A percentile compares a stretch with the other conserved stretches of the same genome.
Conservation (phyloP, 768 basidiomycete species). For the Hericium erinaceus region DNA sequence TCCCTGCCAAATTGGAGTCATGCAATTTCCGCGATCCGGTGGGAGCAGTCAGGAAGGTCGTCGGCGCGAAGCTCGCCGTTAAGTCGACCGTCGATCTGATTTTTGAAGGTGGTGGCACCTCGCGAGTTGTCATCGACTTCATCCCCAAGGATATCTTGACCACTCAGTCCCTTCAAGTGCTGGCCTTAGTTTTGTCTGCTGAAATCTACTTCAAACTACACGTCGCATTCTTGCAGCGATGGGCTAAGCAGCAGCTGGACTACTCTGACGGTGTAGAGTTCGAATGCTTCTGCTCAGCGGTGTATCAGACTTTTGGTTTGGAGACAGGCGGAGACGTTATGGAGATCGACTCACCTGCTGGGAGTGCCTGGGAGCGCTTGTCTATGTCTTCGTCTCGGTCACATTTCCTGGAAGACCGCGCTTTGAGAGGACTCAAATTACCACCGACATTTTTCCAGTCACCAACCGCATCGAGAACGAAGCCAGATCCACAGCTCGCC, state of each 20-base stretch:
- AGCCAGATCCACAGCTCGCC: slow-evolving; percentile 39
- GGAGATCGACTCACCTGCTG: not conserved
- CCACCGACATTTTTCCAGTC: slow-evolving; percentile 16
- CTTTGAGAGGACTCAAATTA: slow-evolving; percentile 34
- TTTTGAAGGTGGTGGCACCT: slow-evolving; percentile 40
- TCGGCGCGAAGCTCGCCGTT: slow-evolving; percentile 37
- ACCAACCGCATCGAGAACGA: slow-evolving; percentile 1
- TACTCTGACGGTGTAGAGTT: slow-evolving; percentile 43
- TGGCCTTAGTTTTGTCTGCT: slow-evolving; percentile 52
- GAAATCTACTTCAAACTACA: slow-evolving; percentile 51
- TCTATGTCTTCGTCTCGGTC: slow-evolving; percentile 32
- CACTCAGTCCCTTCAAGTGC: slow-evolving; percentile 45
- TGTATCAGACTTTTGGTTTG: slow-evolving; percentile 39
- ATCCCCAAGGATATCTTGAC: slow-evolving; percentile 48
- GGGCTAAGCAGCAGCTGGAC: slow-evolving; percentile 40
- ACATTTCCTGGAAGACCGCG: slow-evolving; percentile 53
- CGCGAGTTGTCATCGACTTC: slow-evolving; percentile 44
- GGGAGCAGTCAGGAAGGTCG: slow-evolving; percentile 21
- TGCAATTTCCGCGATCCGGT: too few relatives aligned
- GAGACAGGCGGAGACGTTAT: not conserved
- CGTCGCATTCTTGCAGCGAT: slow-evolving; percentile 42
- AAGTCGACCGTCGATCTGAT: slow-evolving; percentile 43
- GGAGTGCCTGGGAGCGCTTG: slow-evolving; percentile 40
- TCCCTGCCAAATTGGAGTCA: too few relatives aligned
- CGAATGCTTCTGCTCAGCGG: slow-evolving; percentile 41